Percentiles rank a stretch among this genome's conserved stretches.
phyloP scores from a whole-genome alignment of 345 rosid species.

The Eucalyptus regnans region DNA sequence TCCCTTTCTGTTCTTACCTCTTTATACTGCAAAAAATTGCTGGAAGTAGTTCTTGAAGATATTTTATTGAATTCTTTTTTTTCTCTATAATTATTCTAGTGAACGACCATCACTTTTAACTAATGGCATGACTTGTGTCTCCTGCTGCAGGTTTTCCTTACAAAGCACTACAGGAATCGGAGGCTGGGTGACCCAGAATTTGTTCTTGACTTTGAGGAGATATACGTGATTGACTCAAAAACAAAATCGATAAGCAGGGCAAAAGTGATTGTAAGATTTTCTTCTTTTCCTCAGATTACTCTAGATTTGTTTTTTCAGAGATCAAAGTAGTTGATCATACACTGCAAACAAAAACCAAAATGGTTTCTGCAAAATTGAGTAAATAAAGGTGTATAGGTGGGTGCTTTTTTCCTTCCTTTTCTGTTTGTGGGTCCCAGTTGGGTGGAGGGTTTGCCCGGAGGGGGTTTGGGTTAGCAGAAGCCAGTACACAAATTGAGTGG shows the following conservation, averaged over 20 bases:
- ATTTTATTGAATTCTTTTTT: neutral
- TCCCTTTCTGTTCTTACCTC: neutral
- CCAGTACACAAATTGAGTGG: neutral
- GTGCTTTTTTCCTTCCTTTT: neutral
- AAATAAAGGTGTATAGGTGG: neutral
- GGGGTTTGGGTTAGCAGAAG: neutral
- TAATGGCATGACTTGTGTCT: neutral
- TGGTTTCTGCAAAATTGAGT: neutral
- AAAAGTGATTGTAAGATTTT: constrained; percentile 58
- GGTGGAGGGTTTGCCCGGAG: neutral
- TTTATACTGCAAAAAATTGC: neutral
- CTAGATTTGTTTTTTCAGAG: neutral
- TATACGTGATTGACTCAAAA: constrained; percentile 77
- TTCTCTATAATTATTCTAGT: neutral
- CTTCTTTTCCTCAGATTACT: neutral
- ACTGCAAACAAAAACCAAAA: neutral
- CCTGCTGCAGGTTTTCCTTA: constrained; percentile 60
- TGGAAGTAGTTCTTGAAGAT: neutral
- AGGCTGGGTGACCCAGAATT: constrained; percentile 74
- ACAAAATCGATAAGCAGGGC: constrained; percentile 93
- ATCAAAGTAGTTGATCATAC: neutral
- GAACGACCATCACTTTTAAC: neutral
- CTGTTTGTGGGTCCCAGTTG: neutral
- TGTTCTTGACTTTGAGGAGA: constrained; percentile 91
- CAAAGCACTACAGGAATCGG: constrained; percentile 77